Conservation (phyloP, 2,329 filamentous ascomycete genomes). For the Microthyrium microscopicum region DNA sequence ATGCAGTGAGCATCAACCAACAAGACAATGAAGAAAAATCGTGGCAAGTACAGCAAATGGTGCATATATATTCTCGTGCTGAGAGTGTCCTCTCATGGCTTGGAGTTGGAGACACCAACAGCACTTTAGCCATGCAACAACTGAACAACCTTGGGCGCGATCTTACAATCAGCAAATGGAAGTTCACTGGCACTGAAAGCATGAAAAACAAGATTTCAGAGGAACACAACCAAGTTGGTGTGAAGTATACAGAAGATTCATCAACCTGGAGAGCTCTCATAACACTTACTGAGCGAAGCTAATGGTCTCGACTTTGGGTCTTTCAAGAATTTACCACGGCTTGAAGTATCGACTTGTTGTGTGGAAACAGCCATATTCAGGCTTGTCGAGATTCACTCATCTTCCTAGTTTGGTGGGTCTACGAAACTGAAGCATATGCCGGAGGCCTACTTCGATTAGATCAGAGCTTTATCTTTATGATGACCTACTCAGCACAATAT, state of each 20-base stretch:
- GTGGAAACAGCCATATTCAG: too few relatives aligned
- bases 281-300: background rate
- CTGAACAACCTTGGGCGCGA: background rate
- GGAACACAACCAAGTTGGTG: background rate
- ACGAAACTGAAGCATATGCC: too few relatives aligned
- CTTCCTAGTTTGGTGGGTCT: too few relatives aligned
- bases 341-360: slow-evolving; percentile 2
- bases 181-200: background rate
- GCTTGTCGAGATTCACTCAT: too few relatives aligned
- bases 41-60: slow-evolving; percentile 5
- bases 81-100: background rate
- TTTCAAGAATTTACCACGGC: slow-evolving; percentile 3
- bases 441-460: too few relatives aligned
- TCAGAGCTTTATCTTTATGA: too few relatives aligned
- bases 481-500: too few relatives aligned
- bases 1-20: slow-evolving; percentile 4
- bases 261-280: background rate
- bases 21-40: slow-evolving; percentile 3
- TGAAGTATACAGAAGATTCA: background rate
- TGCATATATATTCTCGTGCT: slow-evolving; percentile 1
- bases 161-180: background rate
- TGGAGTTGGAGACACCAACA: background rate
- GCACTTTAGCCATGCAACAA: background rate
- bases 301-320: slow-evolving; percentile 3
- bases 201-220: background rate